Percentiles rank a stretch among this genome's conserved stretches.
phyloP scores from a whole-genome alignment of 805 yeast genomes.

The Myxozyma neotropica region DNA sequence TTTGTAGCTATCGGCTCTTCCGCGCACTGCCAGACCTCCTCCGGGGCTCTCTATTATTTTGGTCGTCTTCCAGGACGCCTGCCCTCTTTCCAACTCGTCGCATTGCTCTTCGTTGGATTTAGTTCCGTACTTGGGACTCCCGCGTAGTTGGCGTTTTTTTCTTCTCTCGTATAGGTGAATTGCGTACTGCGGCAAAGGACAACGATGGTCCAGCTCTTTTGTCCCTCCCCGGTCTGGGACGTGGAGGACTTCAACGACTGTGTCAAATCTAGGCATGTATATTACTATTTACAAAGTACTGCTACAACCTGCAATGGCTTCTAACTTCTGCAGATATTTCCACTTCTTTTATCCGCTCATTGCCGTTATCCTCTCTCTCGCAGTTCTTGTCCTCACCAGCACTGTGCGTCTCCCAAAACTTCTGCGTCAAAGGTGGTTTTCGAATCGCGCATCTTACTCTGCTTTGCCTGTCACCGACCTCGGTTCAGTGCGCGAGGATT shows the following conservation, averaged over 20 bases:
- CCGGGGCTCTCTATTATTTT: no score
- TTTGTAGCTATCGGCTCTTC: no score
- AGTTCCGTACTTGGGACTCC: no score
- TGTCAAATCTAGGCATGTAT: slow-evolving; percentile 47
- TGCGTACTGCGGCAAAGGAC: no score
- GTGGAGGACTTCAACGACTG: slow-evolving; percentile 64
- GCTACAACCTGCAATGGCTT: background rate
- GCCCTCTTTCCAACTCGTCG: no score
- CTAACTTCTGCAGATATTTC: slow-evolving; percentile 27
- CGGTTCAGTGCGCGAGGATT: slow-evolving; percentile 13
- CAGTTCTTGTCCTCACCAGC: slow-evolving; percentile 24
- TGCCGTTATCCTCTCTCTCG: slow-evolving; percentile 35
- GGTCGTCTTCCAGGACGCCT: no score
- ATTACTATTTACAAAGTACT: background rate
- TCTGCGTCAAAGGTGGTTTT: slow-evolving; percentile 16
- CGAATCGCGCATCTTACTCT: slow-evolving; percentile 8
- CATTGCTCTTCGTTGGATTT: no score
- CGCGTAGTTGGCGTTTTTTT: no score
- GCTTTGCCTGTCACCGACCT: slow-evolving; percentile 12
- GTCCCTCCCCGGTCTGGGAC: slow-evolving; percentile 49
- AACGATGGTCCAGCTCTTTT: slow-evolving; percentile 20
- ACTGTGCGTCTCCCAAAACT: slow-evolving; percentile 23
- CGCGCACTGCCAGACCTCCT: no score
- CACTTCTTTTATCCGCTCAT: slow-evolving; percentile 40
- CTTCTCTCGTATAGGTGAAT: no score